Evolutionary conservation across 2,329 filamentous ascomycete species (phyloP).

Genomic region (Cordyceps militaris): DNA sequence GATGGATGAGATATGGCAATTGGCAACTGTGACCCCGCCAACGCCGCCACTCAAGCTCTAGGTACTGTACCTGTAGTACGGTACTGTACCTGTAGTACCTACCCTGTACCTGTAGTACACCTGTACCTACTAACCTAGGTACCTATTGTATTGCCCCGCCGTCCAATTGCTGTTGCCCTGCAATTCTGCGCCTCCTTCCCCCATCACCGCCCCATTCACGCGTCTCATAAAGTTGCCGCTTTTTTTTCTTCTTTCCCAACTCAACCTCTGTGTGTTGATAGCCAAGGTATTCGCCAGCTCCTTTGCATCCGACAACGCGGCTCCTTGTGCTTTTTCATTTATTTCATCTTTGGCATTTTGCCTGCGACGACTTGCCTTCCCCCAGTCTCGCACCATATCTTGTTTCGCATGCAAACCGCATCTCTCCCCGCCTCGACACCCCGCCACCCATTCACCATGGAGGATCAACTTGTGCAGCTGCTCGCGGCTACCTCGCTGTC

Average conservation of each 20-base stretch:
- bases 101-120: too few relatives aligned
- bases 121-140: too few relatives aligned
- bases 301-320: not conserved
- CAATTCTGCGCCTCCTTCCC: not conserved
- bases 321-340: not conserved
- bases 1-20: too few relatives aligned
- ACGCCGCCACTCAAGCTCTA: too few relatives aligned
- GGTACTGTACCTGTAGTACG: too few relatives aligned
- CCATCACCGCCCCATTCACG: slow-evolving; percentile 13
- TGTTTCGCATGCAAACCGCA: not conserved
- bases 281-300: not conserved
- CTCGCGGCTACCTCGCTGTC: slow-evolving; percentile 79
- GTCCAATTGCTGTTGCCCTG: not conserved
- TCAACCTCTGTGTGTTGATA: slow-evolving; percentile 1
- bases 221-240: slow-evolving; percentile 7
- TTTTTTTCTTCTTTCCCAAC: slow-evolving; percentile 10
- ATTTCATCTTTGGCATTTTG: not conserved
- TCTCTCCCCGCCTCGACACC: not conserved
- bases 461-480: slow-evolving; percentile 84
- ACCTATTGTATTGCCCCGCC: too few relatives aligned
- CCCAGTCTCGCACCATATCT: not conserved
- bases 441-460: slow-evolving; percentile 49
- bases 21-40: not conserved
- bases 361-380: not conserved
- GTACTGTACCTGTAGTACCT: too few relatives aligned